Base-by-base conservation (phyloP, 169 alveolate genomes). In the Neospora caninum region DNA sequence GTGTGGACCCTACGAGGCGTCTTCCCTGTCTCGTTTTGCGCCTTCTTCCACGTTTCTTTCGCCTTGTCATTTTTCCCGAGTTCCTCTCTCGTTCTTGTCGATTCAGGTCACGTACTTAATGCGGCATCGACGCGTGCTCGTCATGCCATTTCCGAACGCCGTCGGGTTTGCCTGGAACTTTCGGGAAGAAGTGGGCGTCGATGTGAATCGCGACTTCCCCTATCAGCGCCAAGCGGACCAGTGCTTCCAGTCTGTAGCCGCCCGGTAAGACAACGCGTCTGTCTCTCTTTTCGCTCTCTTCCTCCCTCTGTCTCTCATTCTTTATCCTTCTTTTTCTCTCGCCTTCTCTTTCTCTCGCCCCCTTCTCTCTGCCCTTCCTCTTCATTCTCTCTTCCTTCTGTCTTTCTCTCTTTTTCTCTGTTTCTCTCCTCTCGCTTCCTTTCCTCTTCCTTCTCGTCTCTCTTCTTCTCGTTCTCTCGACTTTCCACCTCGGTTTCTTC, bases 121-220 rank as follows among this genome's bases (percentile, higher is more conserved):
- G 80, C 18, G 64, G 10, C 27, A 93, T 78, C 92, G 95, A n/a
- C 69, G 64, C 54, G 41, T 93, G 39, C 84, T 73, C 43, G 86
- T 86, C 18, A 54, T 87, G 54, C 93, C 95, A 29, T 93, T 67
- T 49, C 70, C 91, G 45, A 86, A 87, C 36, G 92, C 84, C 31
- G 29, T 54, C 67, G 92, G 94, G 25, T 93, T 87, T 36, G 82
- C 91, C 31, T 42, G 92, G 73, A 43, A 36, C 49, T n/a, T 34
- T 36, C 86, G 93, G 36, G 91, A n/a, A 53, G 95, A 93, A 39
- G 45, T 38, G 0, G 78, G 78, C 70, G 41, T 94, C n/a, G 96
- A 94, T 82, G 94, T 93, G 39, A 94, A 94, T 69, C 86, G 96
- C 0, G 96, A 94, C 80, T 94, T 94, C 39, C 96, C 96, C 27